Evolutionary conservation across 2,329 filamentous ascomycete species (phyloP), one percentile per base, ranked within the genome.

Genomic region (Beauveria medogensis): DNA sequence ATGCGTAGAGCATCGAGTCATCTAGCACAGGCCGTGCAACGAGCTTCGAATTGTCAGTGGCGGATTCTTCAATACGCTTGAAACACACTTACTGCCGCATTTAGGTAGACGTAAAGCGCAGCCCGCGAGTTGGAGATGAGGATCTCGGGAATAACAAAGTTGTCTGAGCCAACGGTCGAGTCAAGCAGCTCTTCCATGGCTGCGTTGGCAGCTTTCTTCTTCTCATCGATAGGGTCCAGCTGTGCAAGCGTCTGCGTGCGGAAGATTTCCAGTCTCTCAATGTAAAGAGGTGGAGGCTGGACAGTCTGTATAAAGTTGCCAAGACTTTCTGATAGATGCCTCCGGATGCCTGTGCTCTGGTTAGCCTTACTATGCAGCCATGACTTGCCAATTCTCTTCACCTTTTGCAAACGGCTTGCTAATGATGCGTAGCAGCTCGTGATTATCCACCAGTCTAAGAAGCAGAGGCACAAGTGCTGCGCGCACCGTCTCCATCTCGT

Each of bases 51-150:
- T 6, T 5, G 30, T 7, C 34, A 18, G 7, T 1, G 24, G 5
- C 3, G 30, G 2, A 22, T 12, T 30, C 9, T 2, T 12, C 18
- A 37, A 28, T 20, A 2, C 3, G 24, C 20, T 16, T n/a, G 44
- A 34, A 20, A 28, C 52, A 41, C n/a, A 71, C 84, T 65, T 77
- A 94, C 89, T 70, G 89, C 82, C 60, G 91, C 86, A 70, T 92
- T 94, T 9, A 97, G 77, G 71, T 93, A 94, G 7, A 96, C 80
- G 69, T 94, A 96, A 60, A 96, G 78, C 5, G 90, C 92, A 56
- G 90, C 89, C 71, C 91, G 83, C 3, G 91, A 90, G 65, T 90
- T 91, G 53, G 87, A 78, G 34, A 85, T 78, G 3, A 89, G 88
- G 10, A 92, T 75, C 55, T 95, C 90, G 28, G 80, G 71, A 12